Base-by-base conservation (phyloP, 176 grass and related monocot species). In the Hordeum marinum region DNA sequence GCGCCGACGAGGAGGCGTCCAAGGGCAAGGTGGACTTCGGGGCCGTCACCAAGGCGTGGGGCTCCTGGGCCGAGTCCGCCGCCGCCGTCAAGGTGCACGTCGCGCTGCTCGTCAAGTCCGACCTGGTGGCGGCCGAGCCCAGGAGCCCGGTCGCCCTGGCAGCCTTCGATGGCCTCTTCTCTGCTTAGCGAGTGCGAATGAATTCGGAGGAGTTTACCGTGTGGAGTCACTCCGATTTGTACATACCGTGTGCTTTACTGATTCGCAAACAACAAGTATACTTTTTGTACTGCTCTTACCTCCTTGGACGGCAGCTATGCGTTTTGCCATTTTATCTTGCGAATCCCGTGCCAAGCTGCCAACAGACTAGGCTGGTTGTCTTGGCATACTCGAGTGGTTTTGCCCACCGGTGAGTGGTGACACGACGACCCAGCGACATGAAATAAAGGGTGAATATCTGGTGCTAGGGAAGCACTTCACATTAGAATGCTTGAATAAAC, bases 111-210 rank as follows among this genome's bases (percentile, higher is more conserved):
- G 66, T n/a, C 24, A 82, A 78, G 52, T 54, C 75, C 6, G 29
- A 57, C 36, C 18, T 21, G 52, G 52, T 21, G 52, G 76, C 86
- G 11, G 12, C 73, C 71, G 90, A 91, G 87, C 91, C 89, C 64
- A 86, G 79, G 65, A 80, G 27, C 2, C 31, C 64, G 15, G 7
- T 79, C 11, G 32, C 63, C 8, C 2, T 72, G 11, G 94, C 91
- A 4, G 89, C 87, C 20, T 50, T 88, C 31, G 75, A 87, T 25
- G 91, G 91, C 54, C 9, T 92, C 78, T 97, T 97, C 91, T 97
- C 91, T 13, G 94, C 94, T 58, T 97, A 80, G 74, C 64, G 9
- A 21, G 17, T 21, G 5, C 5, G 70, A 42, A n/a, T 39, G 57
- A 25, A 25, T 26, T 70, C 6, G 50, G 34, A 59, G 50, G 64